Base-by-base conservation (phyloP, 2,329 filamentous ascomycete species). In the Chaetomium strumarium region DNA sequence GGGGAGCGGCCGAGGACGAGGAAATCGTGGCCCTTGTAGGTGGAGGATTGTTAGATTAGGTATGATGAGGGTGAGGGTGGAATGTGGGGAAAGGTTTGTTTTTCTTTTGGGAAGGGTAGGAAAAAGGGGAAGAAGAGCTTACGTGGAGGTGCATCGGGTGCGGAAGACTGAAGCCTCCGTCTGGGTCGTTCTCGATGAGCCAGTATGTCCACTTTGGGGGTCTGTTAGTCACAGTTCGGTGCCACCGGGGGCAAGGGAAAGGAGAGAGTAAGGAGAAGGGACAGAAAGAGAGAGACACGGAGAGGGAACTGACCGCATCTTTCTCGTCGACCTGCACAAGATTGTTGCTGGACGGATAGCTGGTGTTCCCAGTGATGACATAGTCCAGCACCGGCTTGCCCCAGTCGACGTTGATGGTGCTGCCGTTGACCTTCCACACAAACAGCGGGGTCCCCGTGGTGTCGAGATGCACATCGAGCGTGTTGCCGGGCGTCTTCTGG, bases 11-110 rank as follows among this genome's bases (percentile, higher is more conserved):
- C 68, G 1, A 70, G 58, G 17, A 71, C 38, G 12, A 63, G 55
- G 50, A 70, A 64, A 51, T 70, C 68, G 54, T 71, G 68, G 14
- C 68, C 68, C 56, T 67, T 67, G 60, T 6, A 57, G 46, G 14
- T 14, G 46, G 54, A 57, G 11, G 60, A 42, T 55, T 24, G 61
- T 58, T 29, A 54, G 58, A 38, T 63, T 55, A 2, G 29, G 13
- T 29, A 39, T 38, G 37, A 13, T 41, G 17, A 19, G 17, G n/a
- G 52, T 24, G 17, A 50, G 42, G 41, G 45, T 33, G 19, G n/a
- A n/a, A n/a, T n/a, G n/a, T n/a, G n/a, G n/a, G n/a, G n/a, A n/a
- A n/a, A n/a, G n/a, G n/a, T n/a, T n/a, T n/a, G n/a, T n/a, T n/a
- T n/a, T n/a, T n/a, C n/a, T 4, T 24, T 34, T 9, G 24, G 14